Evolutionary conservation across 768 basidiomycete species (phyloP).

Genomic region (Termitomyces sp.): DNA sequence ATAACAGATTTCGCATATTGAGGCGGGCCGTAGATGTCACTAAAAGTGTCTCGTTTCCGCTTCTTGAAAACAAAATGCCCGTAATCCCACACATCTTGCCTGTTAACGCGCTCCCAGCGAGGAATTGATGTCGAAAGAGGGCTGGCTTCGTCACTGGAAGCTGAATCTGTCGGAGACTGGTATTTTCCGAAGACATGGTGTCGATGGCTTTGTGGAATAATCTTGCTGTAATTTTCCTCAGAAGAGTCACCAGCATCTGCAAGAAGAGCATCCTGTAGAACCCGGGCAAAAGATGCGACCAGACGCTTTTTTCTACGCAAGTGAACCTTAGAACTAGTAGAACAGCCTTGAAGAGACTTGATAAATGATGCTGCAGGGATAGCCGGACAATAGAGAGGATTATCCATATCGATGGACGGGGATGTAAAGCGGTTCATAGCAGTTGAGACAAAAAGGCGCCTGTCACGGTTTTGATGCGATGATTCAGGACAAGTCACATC

Average conservation of each 20-base stretch:
- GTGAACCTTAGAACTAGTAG: slow-evolving; percentile 11
- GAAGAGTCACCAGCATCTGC: slow-evolving; percentile 12
- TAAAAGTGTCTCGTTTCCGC: neutral
- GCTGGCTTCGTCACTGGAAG: slow-evolving; percentile 12
- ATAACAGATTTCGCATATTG: neutral
- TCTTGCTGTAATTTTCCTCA: slow-evolving; percentile 8
- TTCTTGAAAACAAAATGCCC: slow-evolving; percentile 19
- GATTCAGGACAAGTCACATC: slow-evolving; percentile 1
- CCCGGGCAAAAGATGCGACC: slow-evolving; percentile 26
- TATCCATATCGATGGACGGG: slow-evolving; percentile 43
- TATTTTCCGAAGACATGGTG: neutral
- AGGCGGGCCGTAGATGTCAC: slow-evolving; percentile 21
- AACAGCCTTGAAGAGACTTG: slow-evolving; percentile 32
- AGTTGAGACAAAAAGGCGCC: neutral
- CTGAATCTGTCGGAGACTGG: neutral
- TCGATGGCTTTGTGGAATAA: neutral
- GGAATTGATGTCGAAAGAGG: slow-evolving; percentile 10
- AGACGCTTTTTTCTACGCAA: slow-evolving; percentile 11
- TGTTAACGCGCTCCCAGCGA: slow-evolving; percentile 14
- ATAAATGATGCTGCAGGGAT: slow-evolving; percentile 42
- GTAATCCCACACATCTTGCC: slow-evolving; percentile 12
- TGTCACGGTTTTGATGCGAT: neutral
- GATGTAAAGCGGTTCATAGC: slow-evolving; percentile 4
- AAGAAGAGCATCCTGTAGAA: slow-evolving; percentile 24
- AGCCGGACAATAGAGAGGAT: slow-evolving; percentile 54